These are phyloP conservation scores for Backusella tarrabulga DNA, from an alignment of 192 early-diverging fungal genomes.

Conservation along the genomic window DNA sequence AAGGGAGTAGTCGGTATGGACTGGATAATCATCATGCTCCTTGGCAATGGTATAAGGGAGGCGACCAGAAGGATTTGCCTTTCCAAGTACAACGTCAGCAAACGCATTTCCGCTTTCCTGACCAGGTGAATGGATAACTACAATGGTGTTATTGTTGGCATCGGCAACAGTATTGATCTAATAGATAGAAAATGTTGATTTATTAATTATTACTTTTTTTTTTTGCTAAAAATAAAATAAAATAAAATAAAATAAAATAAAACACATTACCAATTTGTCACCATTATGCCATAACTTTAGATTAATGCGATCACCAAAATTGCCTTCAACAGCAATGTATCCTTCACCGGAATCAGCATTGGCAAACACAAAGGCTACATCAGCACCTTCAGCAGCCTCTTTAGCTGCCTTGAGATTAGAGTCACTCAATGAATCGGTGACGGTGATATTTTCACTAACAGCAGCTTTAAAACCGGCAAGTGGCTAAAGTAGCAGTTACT, in stretches of 20 bases:
- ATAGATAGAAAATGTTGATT: not conserved
- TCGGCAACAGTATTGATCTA: constrained; percentile 49
- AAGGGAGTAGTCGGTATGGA: not conserved
- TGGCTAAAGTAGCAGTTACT: not conserved
- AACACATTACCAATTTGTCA: constrained; percentile 42
- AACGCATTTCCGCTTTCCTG: constrained; percentile 67
- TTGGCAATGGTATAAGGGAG: constrained; percentile 64
- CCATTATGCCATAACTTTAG: constrained; percentile 57
- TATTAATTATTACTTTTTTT: too few species aligned
- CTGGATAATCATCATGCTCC: constrained; percentile 41
- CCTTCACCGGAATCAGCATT: constrained; percentile 32
- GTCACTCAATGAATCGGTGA: constrained; percentile 7
- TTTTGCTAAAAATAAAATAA: too few species aligned
- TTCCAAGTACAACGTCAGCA: constrained; percentile 64
- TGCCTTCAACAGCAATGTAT: constrained; percentile 39
- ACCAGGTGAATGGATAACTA: constrained; percentile 56
- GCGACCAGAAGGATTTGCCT: constrained; percentile 57
- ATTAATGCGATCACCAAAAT: constrained; percentile 58
- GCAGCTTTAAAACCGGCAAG: constrained; percentile 18
- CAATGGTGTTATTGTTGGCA: constrained; percentile 52
- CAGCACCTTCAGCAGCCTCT: constrained; percentile 28
- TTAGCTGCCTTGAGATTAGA: constrained; percentile 7
- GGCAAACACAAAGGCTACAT: constrained; percentile 47
- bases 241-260: too few species aligned
- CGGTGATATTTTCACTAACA: constrained; percentile 12